Conservation (phyloP, 2,329 filamentous ascomycete genomes). For the Phyllosticta capitalensis region DNA sequence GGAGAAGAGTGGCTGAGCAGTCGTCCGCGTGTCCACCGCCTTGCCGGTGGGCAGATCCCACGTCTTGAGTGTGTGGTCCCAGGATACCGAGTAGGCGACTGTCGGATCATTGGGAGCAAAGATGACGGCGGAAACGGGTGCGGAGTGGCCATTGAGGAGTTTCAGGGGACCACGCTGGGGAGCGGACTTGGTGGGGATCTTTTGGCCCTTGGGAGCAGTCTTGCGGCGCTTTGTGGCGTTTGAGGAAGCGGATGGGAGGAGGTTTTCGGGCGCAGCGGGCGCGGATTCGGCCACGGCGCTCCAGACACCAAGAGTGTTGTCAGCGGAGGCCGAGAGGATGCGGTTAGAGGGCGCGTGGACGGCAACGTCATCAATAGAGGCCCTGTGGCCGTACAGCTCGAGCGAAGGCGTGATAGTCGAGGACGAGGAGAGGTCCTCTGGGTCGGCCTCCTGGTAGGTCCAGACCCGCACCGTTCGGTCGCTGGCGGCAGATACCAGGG, state of each 20-base stretch:
- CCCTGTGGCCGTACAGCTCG: slow-evolving; percentile 76
- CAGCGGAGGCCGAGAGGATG: slow-evolving; percentile 76
- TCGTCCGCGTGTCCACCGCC: slow-evolving; percentile 73
- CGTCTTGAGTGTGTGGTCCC: slow-evolving; percentile 84
- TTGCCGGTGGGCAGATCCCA: slow-evolving; percentile 77
- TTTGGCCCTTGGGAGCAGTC: slow-evolving; percentile 43
- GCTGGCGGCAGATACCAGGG: slow-evolving; percentile 72
- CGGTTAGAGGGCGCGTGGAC: slow-evolving; percentile 64
- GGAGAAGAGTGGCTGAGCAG: slow-evolving; percentile 73
- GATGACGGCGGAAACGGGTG: slow-evolving; percentile 65
- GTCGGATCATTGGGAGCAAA: slow-evolving; percentile 81
- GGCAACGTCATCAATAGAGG: slow-evolving; percentile 63
- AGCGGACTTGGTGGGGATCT: slow-evolving; percentile 47
- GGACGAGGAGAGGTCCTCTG: slow-evolving; percentile 1
- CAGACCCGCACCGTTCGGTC: slow-evolving; percentile 83
- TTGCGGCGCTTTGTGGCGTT: slow-evolving; percentile 68
- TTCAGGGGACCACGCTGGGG: slow-evolving; percentile 70
- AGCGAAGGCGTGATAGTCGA: slow-evolving; percentile 58
- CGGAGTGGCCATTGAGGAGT: slow-evolving; percentile 61
- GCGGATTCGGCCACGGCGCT: slow-evolving; percentile 67
- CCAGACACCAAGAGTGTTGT: slow-evolving; percentile 83
- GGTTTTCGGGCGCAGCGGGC: slow-evolving; percentile 59
- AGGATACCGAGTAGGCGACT: slow-evolving; percentile 82
- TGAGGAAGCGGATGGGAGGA: slow-evolving; percentile 57
- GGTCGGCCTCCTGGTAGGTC: slow-evolving; percentile 65